phyloP scores from a whole-genome alignment of 1,284 basidiomycete species.

The Sporisorium graminicola region DNA sequence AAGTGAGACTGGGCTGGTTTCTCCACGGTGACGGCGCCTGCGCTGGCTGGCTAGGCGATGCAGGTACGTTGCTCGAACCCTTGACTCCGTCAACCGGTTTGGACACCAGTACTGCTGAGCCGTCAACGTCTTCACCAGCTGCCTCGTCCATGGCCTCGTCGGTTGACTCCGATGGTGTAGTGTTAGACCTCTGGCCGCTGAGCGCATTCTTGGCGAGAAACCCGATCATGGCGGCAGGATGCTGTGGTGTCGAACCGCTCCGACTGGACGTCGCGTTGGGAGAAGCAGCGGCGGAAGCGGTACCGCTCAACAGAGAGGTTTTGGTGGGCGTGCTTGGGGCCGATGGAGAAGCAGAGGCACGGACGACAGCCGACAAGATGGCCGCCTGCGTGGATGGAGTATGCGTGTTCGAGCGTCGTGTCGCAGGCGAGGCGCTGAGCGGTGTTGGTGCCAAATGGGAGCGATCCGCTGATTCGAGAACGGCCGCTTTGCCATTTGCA shows the following conservation, averaged over 20 bases:
- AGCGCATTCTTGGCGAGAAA: slow-evolving; percentile 47
- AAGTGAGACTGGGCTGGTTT: slow-evolving; percentile 44
- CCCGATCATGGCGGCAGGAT: slow-evolving; percentile 45
- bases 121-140: slow-evolving; percentile 20
- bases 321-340: slow-evolving; percentile 32
- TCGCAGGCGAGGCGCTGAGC: slow-evolving; percentile 46
- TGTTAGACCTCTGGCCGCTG: slow-evolving; percentile 15
- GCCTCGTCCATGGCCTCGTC: slow-evolving; percentile 40
- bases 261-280: slow-evolving; percentile 20
- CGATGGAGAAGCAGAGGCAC: slow-evolving; percentile 46
- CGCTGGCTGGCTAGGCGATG: slow-evolving; percentile 3
- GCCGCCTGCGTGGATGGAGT: slow-evolving; percentile 44
- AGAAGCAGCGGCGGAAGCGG: slow-evolving; percentile 7
- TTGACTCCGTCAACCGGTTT: slow-evolving; percentile 13
- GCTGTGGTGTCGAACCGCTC: slow-evolving; percentile 17
- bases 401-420: slow-evolving; percentile 21
- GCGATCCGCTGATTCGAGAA: slow-evolving; percentile 15
- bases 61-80: not conserved
- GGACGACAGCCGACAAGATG: slow-evolving; percentile 48
- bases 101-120: slow-evolving; percentile 29
- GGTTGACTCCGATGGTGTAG: not conserved
- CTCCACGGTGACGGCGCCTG: slow-evolving; percentile 39
- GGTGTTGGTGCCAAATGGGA: slow-evolving; percentile 24
- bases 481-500: slow-evolving; percentile 4
- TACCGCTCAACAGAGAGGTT: not conserved